Evolutionary conservation across 352 stramenopile genomes (phyloP).

Genomic region (Phytophthora nicotianae): DNA sequence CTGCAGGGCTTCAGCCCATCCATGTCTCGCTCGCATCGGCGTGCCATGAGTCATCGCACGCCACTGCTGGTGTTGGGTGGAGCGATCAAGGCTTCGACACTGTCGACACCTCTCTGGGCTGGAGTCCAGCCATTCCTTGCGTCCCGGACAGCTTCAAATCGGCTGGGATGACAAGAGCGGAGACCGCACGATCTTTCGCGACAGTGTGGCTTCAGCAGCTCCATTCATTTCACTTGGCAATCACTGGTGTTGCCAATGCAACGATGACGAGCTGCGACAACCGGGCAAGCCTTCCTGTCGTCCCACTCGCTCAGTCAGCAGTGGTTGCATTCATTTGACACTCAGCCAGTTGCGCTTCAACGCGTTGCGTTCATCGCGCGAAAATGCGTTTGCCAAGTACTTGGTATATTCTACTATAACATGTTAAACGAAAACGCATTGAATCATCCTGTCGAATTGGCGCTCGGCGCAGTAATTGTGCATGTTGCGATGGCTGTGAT

Average conservation of each 20-base stretch:
- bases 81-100: constrained; percentile 7
- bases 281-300: constrained; percentile 15
- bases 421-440: not conserved
- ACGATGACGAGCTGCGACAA: constrained; percentile 31
- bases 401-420: not conserved
- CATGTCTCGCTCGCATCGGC: constrained; percentile 6
- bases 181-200: constrained; percentile 18
- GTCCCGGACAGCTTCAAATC: constrained; percentile 22
- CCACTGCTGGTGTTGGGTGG: constrained; percentile 15
- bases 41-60: constrained; percentile 7
- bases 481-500: not conserved
- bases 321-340: constrained; percentile 7
- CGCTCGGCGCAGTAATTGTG: not conserved
- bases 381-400: not conserved
- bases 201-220: constrained; percentile 1
- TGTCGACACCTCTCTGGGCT: not conserved
- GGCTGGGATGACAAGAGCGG: constrained; percentile 14
- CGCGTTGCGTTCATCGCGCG: not conserved
- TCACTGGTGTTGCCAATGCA: constrained; percentile 5
- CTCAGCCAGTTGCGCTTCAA: constrained; percentile 9
- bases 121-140: constrained; percentile 9
- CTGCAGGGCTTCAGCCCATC: constrained; percentile 8
- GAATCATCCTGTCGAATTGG: too few species aligned
- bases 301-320: constrained; percentile 15
- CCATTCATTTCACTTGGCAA: constrained; percentile 19